Base-by-base conservation (phyloP, 345 rosid genomes). In the Brassica nigra region DNA sequence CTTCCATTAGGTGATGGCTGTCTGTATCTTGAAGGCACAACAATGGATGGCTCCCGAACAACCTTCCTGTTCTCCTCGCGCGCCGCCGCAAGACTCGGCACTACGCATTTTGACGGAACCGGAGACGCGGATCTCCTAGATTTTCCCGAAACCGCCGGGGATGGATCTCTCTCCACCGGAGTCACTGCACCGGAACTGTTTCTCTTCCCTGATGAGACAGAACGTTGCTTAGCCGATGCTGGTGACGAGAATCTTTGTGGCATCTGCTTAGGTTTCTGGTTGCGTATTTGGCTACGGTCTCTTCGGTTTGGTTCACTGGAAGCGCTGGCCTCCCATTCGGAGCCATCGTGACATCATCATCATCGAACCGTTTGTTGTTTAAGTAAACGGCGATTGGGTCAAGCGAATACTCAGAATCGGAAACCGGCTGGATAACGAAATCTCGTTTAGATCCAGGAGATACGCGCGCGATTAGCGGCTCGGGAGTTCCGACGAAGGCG, bases 41-140 rank as follows among this genome's bases (percentile, higher is more conserved):
- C 83, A 58, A 95, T 95, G 0, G 98, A 86, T 0, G 97, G 86
- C 81, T 95, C 99, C 78, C 85, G 88, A 11, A 87, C 82, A 2
- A 76, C 85, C 61, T 84, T 90, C 62, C 97, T 78, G 65, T 85
- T 91, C 76, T 93, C 99, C 29, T 95, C 99, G 73, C 80, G 83
- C 1, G 99, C 97, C 0, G 89, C 87, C 15, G 62, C 85, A 69
- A 93, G 84, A 72, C 99, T 91, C 0, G 99, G 99, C 36, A 95
- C 97, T 8, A 85, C 87, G 20, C 96, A 91, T 82, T 95, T 93
- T 0, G 99, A 93, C 1, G 97, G 98, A 57, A 81, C 91, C 0
- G 98, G 99, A 59, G 99, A 95, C 0, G 95, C 88, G 2, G 99
- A 95, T 80, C 99, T 88, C 88, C 87, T 91, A 62, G 84, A 94